Base-by-base conservation (phyloP, 305 asterid genomes). In the Rubia peregrina region DNA sequence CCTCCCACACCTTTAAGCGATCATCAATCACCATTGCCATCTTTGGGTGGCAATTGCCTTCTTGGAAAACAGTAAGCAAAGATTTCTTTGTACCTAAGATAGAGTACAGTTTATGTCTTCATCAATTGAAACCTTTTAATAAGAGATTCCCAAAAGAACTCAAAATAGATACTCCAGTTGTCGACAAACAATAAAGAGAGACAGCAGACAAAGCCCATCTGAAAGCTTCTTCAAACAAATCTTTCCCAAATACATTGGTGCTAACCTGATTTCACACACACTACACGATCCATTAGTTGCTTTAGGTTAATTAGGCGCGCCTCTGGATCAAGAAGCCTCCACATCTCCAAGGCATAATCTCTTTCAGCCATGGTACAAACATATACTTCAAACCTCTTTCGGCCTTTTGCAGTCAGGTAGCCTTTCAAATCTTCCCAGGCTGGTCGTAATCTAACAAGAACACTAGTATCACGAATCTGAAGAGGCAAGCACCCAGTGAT, bases 361-460 rank as follows among this genome's bases (percentile, higher is more conserved):
- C 97, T 86, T 85, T 94, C 98, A 36, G 99, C 99, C 99, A 91
- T 88, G 67, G 99, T 94, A 75, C 99, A 94, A 38, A 94, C 99
- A 81, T 83, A 91, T 48, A 91, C 99, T 80, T 94, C 97, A 84
- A 94, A 94, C 80, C 98, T 85, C 83, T 85, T 94, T 51, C 98
- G 89, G 56, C 96, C 99, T 83, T 83, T 94, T n/a, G 97, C 95
- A 42, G 87, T 91, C 85, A 93, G 83, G 78, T 93, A 93, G 80
- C 77, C 86, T 80, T 80, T 93, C 80, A 93, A 75, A 80, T 94
- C 99, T 74, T 91, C 97, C 98, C 99, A 94, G 51, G 98, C 98
- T 82, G 97, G 98, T 55, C 99, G 90, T 82, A 94, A 79, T 84
- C 92, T 87, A 72, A 94, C 99, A 75, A 94, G 86, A 78, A 91